Conservation (phyloP, 768 basidiomycete genomes). For the Boletus patriciae region DNA sequence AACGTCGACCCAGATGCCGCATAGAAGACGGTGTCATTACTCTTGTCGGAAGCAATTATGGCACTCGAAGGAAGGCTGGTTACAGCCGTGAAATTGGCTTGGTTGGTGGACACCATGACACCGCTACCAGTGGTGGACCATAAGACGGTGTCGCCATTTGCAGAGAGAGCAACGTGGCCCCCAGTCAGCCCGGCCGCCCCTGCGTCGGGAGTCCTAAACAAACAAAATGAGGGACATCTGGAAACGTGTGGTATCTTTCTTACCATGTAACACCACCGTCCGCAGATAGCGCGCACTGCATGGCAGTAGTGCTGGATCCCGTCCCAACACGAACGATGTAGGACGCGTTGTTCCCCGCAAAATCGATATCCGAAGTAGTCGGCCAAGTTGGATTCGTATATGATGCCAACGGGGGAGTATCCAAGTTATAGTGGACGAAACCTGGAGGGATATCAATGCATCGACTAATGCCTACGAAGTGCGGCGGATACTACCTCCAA, state of each 20-base stretch:
- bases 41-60: slow-evolving; percentile 64
- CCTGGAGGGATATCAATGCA: neutral
- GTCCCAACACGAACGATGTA: slow-evolving; percentile 10
- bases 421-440: slow-evolving; percentile 8
- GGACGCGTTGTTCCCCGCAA: slow-evolving; percentile 11
- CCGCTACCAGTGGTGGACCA: slow-evolving; percentile 5
- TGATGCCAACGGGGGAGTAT: slow-evolving; percentile 1
- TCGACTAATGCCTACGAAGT: neutral
- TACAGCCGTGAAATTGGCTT: slow-evolving; percentile 5
- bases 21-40: slow-evolving; percentile 56
- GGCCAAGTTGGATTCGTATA: slow-evolving; percentile 10
- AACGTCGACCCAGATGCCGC: slow-evolving; percentile 54
- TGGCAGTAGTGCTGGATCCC: neutral
- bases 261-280: slow-evolving; percentile 12
- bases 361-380: slow-evolving; percentile 8
- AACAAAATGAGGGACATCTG: neutral
- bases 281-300: slow-evolving; percentile 11
- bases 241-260: neutral
- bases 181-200: slow-evolving; percentile 12
- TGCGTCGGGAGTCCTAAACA: slow-evolving; percentile 6
- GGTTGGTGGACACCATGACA: slow-evolving; percentile 11
- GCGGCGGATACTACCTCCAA: slow-evolving; percentile 16
- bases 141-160: slow-evolving; percentile 7
- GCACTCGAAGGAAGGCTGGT: slow-evolving; percentile 51
- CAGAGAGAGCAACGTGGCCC: slow-evolving; percentile 9